Evolutionary conservation across 2,329 filamentous ascomycete species (phyloP), one percentile per base, ranked within the genome.

Genomic region (Pseudocercospora eumusae): DNA sequence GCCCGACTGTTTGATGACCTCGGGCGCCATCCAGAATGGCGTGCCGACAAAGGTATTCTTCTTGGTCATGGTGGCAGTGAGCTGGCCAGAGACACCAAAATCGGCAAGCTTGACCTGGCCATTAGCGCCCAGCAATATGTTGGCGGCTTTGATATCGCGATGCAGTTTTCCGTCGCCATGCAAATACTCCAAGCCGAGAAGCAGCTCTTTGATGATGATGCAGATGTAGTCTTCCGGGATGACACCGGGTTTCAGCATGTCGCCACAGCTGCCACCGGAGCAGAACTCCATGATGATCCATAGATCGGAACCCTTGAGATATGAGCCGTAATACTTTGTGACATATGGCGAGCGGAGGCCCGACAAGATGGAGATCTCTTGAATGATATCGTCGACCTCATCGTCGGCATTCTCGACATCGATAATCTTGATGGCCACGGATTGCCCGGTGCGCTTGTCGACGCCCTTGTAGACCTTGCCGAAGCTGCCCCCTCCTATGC

Each of bases 281-380:
- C 95, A 99, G 73, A 95, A 99, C 77, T 99, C 95, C 95, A 99
- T 99, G 76, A 98, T 92, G 70, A 99, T 99, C 95, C 95, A 99
- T 71, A 99, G 80, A 79, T 98, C 91, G 2, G 93, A 95, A 23
- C 93, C 95, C 74, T 96, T 96, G 69, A 96, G 87, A 74, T 95
- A 98, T 60, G 93, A 97, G 68, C 95, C 95, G 79, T 96, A 92
- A 81, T 99, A 99, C 77, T 96, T 95, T 42, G 95, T 99, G 65
- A 98, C 93, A 74, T 96, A 96, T 18, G 92, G 92, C 18, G 93
- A 98, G 78, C 96, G 91, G 68, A 99, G 86, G 78, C 96, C 93
- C 31, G 95, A 96, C 59, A 99, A 84, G 71, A 99, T 98, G 69
- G 93, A 92, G 70, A 99, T 98, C 79, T 99, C 95, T 76, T 96